phyloP scores from a whole-genome alignment of 2,329 filamentous ascomycete genomes.

The Penicillium psychrosexuale region DNA sequence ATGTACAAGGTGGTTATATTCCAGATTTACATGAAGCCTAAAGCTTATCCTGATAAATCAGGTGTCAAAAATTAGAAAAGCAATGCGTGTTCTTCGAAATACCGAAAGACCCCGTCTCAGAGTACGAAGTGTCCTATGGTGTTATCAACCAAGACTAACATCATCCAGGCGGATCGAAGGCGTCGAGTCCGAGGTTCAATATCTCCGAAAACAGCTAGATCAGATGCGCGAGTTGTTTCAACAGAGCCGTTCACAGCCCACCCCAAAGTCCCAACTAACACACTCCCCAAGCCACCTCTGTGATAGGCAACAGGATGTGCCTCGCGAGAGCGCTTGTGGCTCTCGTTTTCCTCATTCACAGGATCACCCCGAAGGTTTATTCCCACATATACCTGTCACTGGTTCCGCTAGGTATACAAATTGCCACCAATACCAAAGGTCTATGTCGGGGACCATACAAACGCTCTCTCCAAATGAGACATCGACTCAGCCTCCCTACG shows the following conservation, averaged over 20 bases:
- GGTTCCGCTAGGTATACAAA: background rate
- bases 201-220: constrained; percentile 29
- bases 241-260: constrained; percentile 1
- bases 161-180: constrained; percentile 29
- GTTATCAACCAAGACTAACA: background rate
- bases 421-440: constrained; percentile 1
- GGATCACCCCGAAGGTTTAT: background rate
- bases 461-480: constrained; percentile 12
- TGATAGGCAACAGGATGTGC: background rate
- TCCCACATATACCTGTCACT: background rate
- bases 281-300: constrained; percentile 3
- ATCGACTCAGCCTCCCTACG: constrained; percentile 5
- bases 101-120: constrained; percentile 30
- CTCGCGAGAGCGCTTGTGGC: constrained; percentile 2
- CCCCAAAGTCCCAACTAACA: background rate
- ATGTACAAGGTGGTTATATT: constrained; percentile 31
- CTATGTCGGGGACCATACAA: constrained; percentile 2
- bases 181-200: constrained; percentile 33
- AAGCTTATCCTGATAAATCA: background rate
- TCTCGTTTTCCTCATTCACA: constrained; percentile 2
- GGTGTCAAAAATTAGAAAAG: constrained; percentile 36
- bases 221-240: constrained; percentile 24
- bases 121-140: constrained; percentile 20
- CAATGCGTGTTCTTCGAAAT: constrained; percentile 37
- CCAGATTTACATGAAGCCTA: background rate